Conservation (phyloP, 192 early-diverging fungal genomes). For the Linderina pennispora region DNA sequence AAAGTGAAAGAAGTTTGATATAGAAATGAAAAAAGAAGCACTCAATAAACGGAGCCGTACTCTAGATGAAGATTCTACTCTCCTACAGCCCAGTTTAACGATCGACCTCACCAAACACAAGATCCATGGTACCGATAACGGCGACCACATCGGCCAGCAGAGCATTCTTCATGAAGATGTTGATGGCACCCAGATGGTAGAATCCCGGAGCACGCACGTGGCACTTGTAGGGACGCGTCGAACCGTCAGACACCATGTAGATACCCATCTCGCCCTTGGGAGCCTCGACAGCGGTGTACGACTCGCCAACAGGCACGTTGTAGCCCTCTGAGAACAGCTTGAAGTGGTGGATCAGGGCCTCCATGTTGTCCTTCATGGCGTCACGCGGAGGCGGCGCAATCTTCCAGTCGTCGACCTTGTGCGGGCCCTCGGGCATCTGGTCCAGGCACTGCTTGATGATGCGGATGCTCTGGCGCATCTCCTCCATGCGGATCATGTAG, state of each 20-base stretch:
- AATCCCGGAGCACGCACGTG: slow-evolving; percentile 97
- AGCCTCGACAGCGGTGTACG: slow-evolving; percentile 95
- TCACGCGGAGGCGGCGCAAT: slow-evolving; percentile 88
- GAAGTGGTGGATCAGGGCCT: slow-evolving; percentile 98
- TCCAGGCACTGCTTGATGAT: slow-evolving; percentile 96
- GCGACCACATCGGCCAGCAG: slow-evolving; percentile 93
- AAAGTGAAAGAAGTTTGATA: not conserved
- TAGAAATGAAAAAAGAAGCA: slow-evolving; percentile 3
- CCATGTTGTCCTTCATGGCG: slow-evolving; percentile 98
- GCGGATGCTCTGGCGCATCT: slow-evolving; percentile 95
- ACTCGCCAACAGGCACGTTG: slow-evolving; percentile 94
- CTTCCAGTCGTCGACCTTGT: slow-evolving; percentile 98
- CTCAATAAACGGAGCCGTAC: too few species aligned
- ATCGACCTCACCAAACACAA: slow-evolving; percentile 96
- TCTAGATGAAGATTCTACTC: too few species aligned
- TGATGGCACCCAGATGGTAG: slow-evolving; percentile 83
- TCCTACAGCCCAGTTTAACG: slow-evolving; percentile 61
- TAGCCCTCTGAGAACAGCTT: slow-evolving; percentile 99
- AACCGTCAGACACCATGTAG: slow-evolving; percentile 88
- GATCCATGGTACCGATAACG: slow-evolving; percentile 97
- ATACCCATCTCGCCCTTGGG: slow-evolving; percentile 99
- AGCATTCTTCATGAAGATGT: slow-evolving; percentile 87
- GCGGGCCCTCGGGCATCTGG: slow-evolving; percentile 89
- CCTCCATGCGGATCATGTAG: slow-evolving; percentile 95
- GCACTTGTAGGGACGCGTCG: slow-evolving; percentile 94